phyloP scores from a whole-genome alignment of 148 eudicot species.

The Fagopyrum homotropicum region DNA sequence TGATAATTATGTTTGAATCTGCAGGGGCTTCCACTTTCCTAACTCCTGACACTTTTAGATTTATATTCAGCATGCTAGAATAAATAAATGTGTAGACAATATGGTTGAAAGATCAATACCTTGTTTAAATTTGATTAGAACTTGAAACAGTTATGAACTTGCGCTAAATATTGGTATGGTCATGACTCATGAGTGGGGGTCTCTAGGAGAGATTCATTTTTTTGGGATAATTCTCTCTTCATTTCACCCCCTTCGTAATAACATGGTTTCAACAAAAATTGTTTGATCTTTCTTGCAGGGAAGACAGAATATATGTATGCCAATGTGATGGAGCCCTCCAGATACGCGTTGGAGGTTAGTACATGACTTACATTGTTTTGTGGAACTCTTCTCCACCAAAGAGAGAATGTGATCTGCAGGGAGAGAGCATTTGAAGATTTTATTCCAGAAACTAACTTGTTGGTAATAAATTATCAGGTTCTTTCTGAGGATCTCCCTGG shows the following conservation, averaged over 20 bases:
- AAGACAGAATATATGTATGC: conserved; percentile 81
- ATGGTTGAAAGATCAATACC: background rate
- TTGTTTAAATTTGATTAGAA: background rate
- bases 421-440: background rate
- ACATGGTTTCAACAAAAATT: background rate
- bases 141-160: background rate
- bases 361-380: background rate
- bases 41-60: background rate
- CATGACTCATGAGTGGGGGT: background rate
- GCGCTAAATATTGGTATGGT: background rate
- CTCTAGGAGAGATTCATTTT: background rate
- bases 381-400: background rate
- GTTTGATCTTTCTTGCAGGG: conserved; percentile 40
- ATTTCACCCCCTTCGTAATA: background rate
- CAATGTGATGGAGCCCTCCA: conserved; percentile 75
- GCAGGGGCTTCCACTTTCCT: background rate
- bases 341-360: conserved; percentile 76
- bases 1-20: background rate
- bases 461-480: conserved; percentile 42
- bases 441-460: conserved; percentile 13
- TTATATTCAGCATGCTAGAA: background rate
- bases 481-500: conserved; percentile 85
- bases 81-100: background rate
- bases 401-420: background rate
- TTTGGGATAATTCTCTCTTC: background rate